A percentile compares a stretch with the other conserved stretches of the same genome.
These are phyloP conservation scores for Talaromyces borbonicus DNA, from an alignment of 495 filamentous ascomycete genomes.

Conservation along the genomic window DNA sequence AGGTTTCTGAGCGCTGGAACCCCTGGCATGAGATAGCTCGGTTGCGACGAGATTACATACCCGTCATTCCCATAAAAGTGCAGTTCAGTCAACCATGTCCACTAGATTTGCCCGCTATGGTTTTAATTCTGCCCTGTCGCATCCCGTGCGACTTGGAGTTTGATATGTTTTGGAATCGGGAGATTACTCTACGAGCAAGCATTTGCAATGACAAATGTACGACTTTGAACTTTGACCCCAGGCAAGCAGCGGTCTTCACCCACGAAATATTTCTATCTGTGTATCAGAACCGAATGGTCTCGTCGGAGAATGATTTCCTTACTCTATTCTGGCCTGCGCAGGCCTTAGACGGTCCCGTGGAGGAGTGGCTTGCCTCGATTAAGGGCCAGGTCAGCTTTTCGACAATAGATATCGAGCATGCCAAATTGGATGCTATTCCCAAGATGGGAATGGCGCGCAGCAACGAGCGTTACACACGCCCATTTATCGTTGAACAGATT, in stretches of 20 bases:
- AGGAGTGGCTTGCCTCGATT: constrained; percentile 4
- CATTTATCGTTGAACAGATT: constrained; percentile 4
- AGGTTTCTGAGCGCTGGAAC: constrained; percentile 47
- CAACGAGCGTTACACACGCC: background rate
- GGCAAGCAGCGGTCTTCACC: constrained; percentile 14
- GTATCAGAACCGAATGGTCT: constrained; percentile 17
- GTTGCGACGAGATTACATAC: background rate
- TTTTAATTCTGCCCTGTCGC: constrained; percentile 24
- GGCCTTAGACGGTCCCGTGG: background rate
- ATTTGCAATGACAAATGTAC: background rate
- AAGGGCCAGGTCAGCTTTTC: background rate
- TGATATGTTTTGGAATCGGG: constrained; percentile 36
- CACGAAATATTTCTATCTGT: constrained; percentile 22
- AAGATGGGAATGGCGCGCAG: constrained; percentile 6
- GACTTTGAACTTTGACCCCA: constrained; percentile 5
- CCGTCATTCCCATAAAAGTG: constrained; percentile 5
- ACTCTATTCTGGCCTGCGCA: constrained; percentile 20
- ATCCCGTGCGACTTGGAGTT: constrained; percentile 22
- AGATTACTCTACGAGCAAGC: constrained; percentile 10
- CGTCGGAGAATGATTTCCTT: constrained; percentile 21
- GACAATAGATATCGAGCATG: background rate
- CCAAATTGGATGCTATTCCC: background rate
- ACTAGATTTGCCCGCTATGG: constrained; percentile 14
- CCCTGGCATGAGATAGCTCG: constrained; percentile 56
- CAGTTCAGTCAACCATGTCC: constrained; percentile 7